These are phyloP conservation scores for Geranium incanum DNA, from an alignment of 441 rosid genomes.

Conservation along the genomic window DNA sequence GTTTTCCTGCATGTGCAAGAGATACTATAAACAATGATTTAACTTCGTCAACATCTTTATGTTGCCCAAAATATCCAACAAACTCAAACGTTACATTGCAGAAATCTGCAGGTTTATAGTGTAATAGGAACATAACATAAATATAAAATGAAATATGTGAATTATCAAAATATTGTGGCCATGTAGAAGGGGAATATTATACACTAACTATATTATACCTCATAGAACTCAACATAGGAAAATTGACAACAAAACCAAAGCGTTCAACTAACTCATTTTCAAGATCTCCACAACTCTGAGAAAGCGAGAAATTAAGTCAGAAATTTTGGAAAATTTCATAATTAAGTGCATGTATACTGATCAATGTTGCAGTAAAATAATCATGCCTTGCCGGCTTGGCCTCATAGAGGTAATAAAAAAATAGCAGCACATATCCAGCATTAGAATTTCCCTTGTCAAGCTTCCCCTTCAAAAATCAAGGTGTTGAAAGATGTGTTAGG, in stretches of 20 bases:
- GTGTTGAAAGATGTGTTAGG: constrained; percentile 19
- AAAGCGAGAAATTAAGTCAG: constrained; percentile 14
- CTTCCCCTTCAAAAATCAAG: constrained; percentile 58
- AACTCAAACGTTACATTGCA: neutral
- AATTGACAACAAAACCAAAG: constrained; percentile 78
- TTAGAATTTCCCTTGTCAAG: constrained; percentile 78
- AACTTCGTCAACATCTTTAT: neutral
- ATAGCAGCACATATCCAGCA: constrained; percentile 87
- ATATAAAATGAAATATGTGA: neutral
- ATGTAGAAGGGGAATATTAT: neutral
- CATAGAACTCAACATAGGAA: constrained; percentile 74
- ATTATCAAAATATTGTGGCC: neutral
- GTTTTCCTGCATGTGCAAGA: constrained; percentile 50
- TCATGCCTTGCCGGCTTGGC: constrained; percentile 46
- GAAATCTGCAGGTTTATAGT: neutral
- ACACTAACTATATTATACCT: constrained; percentile 38
- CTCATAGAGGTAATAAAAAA: constrained; percentile 93
- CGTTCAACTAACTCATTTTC: constrained; percentile 83
- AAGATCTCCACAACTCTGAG: constrained; percentile 70
- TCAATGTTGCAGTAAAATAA: constrained; percentile 21
- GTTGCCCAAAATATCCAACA: neutral
- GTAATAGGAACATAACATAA: neutral
- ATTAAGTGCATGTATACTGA: neutral
- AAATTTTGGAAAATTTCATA: constrained; percentile 9
- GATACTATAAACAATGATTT: neutral